Percentiles rank a stretch among this genome's conserved stretches.
Conservation (phyloP, 2,329 filamentous ascomycete genomes). For the Trichoderma aggressivum region DNA sequence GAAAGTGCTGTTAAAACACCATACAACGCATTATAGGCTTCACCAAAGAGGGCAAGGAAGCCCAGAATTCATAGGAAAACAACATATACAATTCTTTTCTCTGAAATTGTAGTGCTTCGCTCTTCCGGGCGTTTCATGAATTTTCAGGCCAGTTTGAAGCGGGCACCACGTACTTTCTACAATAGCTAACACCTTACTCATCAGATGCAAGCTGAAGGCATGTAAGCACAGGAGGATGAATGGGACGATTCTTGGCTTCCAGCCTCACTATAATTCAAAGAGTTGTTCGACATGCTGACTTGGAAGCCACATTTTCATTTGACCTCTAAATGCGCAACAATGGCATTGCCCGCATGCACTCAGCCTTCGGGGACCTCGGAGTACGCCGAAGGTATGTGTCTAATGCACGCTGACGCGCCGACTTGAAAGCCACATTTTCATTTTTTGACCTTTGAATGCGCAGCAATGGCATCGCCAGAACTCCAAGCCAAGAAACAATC, state of each 20-base stretch:
- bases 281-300: not conserved
- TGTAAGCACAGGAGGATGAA: not conserved
- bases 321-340: not conserved
- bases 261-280: not conserved
- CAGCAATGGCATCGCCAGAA: not conserved
- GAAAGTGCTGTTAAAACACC: not conserved
- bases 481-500: not conserved
- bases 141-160: too few relatives aligned
- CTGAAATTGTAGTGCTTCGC: too few relatives aligned
- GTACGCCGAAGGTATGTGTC: not conserved
- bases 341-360: not conserved
- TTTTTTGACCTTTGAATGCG: not conserved
- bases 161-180: too few relatives aligned
- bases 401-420: not conserved
- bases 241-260: not conserved
- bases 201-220: not conserved
- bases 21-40: not conserved
- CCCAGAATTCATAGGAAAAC: too few relatives aligned
- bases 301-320: not conserved
- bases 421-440: not conserved
- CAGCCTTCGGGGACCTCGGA: not conserved
- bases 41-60: too few relatives aligned
- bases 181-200: too few relatives aligned
- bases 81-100: too few relatives aligned
- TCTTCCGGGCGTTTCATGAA: too few relatives aligned